Conservation (phyloP, 306 rosid genomes). For the Medicago lupulina region DNA sequence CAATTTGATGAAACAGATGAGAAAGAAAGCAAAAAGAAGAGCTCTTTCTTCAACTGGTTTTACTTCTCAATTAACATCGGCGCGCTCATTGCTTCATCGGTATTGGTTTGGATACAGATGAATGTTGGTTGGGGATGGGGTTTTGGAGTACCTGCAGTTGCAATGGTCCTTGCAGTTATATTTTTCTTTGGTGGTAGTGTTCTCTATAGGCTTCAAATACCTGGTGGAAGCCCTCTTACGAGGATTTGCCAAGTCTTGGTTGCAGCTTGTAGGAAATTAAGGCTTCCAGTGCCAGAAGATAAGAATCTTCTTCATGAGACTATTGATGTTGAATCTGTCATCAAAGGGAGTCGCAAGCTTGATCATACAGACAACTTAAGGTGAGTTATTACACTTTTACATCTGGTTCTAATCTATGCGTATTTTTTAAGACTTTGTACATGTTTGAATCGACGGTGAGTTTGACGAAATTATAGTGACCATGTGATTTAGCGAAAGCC, state of each 20-base stretch:
- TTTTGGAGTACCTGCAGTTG: slow-evolving; percentile 83
- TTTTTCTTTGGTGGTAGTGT: slow-evolving; percentile 66
- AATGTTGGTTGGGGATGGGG: slow-evolving; percentile 96
- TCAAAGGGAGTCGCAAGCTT: slow-evolving; percentile 86
- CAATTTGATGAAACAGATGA: slow-evolving; percentile 78
- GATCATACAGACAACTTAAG: slow-evolving; percentile 66
- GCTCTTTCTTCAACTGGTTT: slow-evolving; percentile 90
- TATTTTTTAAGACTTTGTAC: not conserved
- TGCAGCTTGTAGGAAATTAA: slow-evolving; percentile 63
- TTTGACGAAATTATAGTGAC: not conserved
- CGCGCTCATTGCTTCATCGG: slow-evolving; percentile 75
- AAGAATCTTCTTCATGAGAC: slow-evolving; percentile 79
- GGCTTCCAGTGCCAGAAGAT: slow-evolving; percentile 57
- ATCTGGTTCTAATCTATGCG: not conserved
- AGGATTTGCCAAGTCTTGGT: slow-evolving; percentile 76
- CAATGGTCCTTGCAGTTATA: slow-evolving; percentile 71
- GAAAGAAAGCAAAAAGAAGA: slow-evolving; percentile 62
- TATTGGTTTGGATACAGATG: slow-evolving; percentile 83
- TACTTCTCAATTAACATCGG: slow-evolving; percentile 83
- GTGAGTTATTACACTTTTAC: slow-evolving; percentile 45
- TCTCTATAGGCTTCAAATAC: slow-evolving; percentile 68
- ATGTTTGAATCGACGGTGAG: not conserved
- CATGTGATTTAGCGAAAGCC: not conserved
- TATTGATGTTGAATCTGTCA: slow-evolving; percentile 62
- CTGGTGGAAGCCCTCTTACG: slow-evolving; percentile 87